Percentiles rank a stretch among this genome's conserved stretches.
Conservation (phyloP, 108 stramenopile species). For the Pseudonitzschia delicatissima region DNA sequence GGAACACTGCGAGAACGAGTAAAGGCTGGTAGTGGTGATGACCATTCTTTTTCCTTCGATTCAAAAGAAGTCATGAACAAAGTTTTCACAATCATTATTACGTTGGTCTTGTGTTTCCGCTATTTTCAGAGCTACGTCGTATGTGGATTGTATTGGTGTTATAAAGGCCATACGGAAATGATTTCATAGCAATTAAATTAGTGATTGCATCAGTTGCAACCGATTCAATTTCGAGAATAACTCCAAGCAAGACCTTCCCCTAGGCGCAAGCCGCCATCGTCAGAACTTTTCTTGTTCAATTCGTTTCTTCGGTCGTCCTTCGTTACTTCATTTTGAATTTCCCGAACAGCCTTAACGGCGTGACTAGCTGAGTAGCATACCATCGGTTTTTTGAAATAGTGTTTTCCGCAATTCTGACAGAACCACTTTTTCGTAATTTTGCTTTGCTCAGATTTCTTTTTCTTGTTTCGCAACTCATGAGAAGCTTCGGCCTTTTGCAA, state of each 20-base stretch:
- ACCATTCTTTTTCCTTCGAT: too few species aligned
- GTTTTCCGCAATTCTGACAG: constrained; percentile 50
- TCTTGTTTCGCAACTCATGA: constrained; percentile 26
- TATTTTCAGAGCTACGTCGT: too few species aligned
- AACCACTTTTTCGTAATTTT: constrained; percentile 43
- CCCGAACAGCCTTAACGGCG: constrained; percentile 41
- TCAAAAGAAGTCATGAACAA: too few species aligned
- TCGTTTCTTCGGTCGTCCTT: constrained; percentile 42
- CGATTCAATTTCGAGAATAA: not conserved
- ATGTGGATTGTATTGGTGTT: too few species aligned
- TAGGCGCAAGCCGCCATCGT: constrained; percentile 64
- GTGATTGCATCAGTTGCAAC: too few species aligned
- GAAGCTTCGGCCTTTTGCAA: constrained; percentile 52
- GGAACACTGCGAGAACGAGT: constrained; percentile 51
- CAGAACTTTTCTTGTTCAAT: constrained; percentile 43
- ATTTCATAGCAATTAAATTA: too few species aligned
- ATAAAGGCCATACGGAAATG: too few species aligned
- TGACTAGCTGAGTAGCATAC: constrained; percentile 41
- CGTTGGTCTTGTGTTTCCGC: too few species aligned
- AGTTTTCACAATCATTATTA: too few species aligned
- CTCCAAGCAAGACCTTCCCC: constrained; percentile 80
- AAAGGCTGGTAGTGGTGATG: too few species aligned
- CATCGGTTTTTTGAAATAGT: constrained; percentile 29
- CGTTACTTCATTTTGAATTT: constrained; percentile 34
- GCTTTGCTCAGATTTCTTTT: not conserved